Evolutionary conservation across 2,329 filamentous ascomycete species (phyloP).

Genomic region (Helotiales sp.): DNA sequence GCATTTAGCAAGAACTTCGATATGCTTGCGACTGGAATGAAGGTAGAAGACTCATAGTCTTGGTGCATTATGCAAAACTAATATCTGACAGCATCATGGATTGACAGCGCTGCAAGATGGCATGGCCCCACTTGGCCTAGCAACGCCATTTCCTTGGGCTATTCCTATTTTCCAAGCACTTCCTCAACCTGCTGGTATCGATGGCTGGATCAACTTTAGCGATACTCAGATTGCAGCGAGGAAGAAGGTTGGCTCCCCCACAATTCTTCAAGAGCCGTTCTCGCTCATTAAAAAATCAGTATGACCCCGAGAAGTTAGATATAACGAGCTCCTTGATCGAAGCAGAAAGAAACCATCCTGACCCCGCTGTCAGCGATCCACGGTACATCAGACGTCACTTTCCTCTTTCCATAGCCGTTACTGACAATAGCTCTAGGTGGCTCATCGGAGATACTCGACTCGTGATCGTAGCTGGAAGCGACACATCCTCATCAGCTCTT

Average conservation of each 20-base stretch:
- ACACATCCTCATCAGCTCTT: conserved; percentile 43
- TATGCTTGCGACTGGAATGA: conserved; percentile 19
- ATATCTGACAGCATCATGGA: neutral
- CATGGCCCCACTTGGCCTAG: conserved; percentile 12
- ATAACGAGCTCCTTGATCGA: conserved; percentile 19
- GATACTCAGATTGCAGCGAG: conserved; percentile 10
- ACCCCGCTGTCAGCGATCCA: conserved; percentile 4
- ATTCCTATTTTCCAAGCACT: conserved; percentile 15
- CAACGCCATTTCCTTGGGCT: conserved; percentile 22
- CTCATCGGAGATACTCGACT: conserved; percentile 21
- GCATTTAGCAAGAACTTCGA: conserved; percentile 27
- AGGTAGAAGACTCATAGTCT: neutral
- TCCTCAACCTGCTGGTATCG: conserved; percentile 10
- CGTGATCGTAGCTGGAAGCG: conserved; percentile 41
- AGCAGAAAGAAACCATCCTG: conserved; percentile 9
- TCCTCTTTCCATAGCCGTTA: too few species aligned
- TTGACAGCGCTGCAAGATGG: conserved; percentile 7
- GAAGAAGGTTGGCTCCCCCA: neutral
- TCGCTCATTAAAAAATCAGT: conserved; percentile 1
- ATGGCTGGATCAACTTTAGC: conserved; percentile 12
- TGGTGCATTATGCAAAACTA: neutral
- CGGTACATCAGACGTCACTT: neutral
- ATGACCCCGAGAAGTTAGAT: conserved; percentile 7
- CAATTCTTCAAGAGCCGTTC: neutral
- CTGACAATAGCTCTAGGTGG: neutral